Percentiles rank a stretch among this genome's conserved stretches.
These are phyloP conservation scores for Chlamydomonas reinhardtii DNA, from an alignment of 163 green algal species.

Conservation along the genomic window DNA sequence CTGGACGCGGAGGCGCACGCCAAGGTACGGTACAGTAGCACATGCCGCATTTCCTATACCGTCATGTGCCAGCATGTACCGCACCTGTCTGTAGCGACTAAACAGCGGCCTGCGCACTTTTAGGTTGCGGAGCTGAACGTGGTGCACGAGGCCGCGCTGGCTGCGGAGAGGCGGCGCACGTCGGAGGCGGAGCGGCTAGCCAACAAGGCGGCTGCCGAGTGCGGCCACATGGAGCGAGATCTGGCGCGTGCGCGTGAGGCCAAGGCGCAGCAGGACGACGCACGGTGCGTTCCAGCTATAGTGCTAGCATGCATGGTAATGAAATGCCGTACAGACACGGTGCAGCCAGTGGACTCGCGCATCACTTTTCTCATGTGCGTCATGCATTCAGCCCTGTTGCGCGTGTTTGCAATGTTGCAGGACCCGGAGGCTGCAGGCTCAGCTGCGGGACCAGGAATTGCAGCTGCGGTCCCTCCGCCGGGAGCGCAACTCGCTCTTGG, in stretches of 20 bases:
- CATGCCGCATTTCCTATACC: no score
- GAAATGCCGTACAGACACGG: background rate
- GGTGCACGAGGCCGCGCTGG: constrained; percentile 17
- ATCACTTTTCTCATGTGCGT: no score
- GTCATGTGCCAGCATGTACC: no score
- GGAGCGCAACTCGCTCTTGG: constrained; percentile 22
- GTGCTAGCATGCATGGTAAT: no score
- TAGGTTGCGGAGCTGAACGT: constrained; percentile 18
- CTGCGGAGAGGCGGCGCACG: constrained; percentile 15
- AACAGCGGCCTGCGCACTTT: background rate
- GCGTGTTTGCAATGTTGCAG: background rate
- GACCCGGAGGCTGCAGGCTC: constrained; percentile 11
- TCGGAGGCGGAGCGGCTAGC: constrained; percentile 21
- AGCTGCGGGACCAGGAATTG: constrained; percentile 19
- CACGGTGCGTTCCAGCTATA: background rate
- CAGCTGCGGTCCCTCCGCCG: constrained; percentile 23
- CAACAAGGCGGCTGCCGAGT: constrained; percentile 7
- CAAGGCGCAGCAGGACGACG: constrained; percentile 17
- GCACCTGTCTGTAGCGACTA: no score
- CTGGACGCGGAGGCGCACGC: background rate
- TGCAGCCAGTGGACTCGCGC: no score
- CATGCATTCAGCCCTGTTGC: no score
- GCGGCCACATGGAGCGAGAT: constrained; percentile 25
- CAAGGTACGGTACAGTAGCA: background rate
- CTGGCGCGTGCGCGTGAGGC: constrained; percentile 10